These are phyloP conservation scores for Schwanniomyces occidentalis DNA, from an alignment of 805 yeast species.

Conservation along the genomic window DNA sequence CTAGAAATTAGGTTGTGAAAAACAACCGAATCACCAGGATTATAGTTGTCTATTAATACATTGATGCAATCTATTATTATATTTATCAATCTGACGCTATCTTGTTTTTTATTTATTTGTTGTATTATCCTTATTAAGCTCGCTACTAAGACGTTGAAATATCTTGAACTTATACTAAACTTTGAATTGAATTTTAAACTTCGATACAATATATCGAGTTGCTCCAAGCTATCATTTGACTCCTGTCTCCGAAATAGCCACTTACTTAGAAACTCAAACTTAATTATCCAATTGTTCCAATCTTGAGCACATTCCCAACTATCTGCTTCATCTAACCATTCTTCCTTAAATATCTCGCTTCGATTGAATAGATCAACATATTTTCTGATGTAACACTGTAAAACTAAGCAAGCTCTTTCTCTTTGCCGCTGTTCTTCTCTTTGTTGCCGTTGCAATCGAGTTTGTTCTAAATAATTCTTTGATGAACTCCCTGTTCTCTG, in stretches of 20 bases:
- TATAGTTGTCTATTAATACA: slow-evolving; percentile 1
- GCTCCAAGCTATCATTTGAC: neutral
- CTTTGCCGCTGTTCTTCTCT: slow-evolving; percentile 58
- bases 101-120: neutral
- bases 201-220: slow-evolving; percentile 2
- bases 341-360: slow-evolving; percentile 15
- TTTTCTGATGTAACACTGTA: slow-evolving; percentile 53
- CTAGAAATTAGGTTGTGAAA: neutral
- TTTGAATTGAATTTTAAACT: slow-evolving; percentile 1
- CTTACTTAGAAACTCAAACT: slow-evolving; percentile 19
- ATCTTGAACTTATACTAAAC: neutral
- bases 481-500: slow-evolving; percentile 32
- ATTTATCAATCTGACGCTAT: neutral
- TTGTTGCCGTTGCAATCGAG: slow-evolving; percentile 63
- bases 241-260: slow-evolving; percentile 10
- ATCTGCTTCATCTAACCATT: slow-evolving; percentile 15
- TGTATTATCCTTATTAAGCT: neutral
- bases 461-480: slow-evolving; percentile 52
- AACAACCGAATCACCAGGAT: neutral
- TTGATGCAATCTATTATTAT: neutral
- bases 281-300: slow-evolving; percentile 21
- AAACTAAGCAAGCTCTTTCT: slow-evolving; percentile 45
- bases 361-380: slow-evolving; percentile 30
- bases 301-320: slow-evolving; percentile 8
- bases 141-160: neutral